Percentiles rank a stretch among this genome's conserved stretches.
phyloP scores from a whole-genome alignment of 768 basidiomycete species.

The Tulasnella calospora region DNA sequence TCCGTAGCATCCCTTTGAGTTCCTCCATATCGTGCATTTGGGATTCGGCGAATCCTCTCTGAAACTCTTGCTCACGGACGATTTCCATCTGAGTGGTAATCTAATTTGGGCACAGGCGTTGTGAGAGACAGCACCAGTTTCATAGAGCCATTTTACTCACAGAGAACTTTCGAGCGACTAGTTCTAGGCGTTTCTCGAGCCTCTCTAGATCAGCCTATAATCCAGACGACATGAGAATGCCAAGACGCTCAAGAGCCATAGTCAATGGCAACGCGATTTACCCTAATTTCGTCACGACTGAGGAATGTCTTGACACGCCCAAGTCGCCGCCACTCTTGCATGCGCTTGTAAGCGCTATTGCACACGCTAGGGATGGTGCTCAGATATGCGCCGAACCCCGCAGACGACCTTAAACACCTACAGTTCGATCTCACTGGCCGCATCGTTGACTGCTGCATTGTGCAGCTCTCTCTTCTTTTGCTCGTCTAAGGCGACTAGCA shows the following conservation, averaged over 20 bases:
- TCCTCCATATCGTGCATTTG: constrained; percentile 12
- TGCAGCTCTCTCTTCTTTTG: neutral
- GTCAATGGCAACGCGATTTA: neutral
- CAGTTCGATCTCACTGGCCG: constrained; percentile 9
- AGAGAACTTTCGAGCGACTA: neutral
- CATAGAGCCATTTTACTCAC: neutral
- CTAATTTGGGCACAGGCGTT: neutral
- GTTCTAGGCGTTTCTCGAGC: neutral
- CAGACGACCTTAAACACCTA: neutral
- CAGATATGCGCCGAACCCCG: neutral
- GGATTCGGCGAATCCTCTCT: constrained; percentile 7
- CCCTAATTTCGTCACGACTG: constrained; percentile 12
- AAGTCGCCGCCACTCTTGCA: constrained; percentile 15
- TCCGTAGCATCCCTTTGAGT: constrained; percentile 35
- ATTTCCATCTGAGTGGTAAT: constrained; percentile 18
- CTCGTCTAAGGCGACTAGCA: neutral
- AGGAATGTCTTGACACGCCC: constrained; percentile 17
- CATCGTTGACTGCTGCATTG: constrained; percentile 4
- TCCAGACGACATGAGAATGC: neutral
- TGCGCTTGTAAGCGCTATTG: neutral
- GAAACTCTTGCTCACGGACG: constrained; percentile 8
- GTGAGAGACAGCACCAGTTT: neutral
- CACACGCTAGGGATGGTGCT: neutral
- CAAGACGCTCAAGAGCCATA: neutral
- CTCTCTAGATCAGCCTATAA: constrained; percentile 7